Conservation (phyloP, 176 grass and related monocot genomes). For the Oryza rufipogon region DNA sequence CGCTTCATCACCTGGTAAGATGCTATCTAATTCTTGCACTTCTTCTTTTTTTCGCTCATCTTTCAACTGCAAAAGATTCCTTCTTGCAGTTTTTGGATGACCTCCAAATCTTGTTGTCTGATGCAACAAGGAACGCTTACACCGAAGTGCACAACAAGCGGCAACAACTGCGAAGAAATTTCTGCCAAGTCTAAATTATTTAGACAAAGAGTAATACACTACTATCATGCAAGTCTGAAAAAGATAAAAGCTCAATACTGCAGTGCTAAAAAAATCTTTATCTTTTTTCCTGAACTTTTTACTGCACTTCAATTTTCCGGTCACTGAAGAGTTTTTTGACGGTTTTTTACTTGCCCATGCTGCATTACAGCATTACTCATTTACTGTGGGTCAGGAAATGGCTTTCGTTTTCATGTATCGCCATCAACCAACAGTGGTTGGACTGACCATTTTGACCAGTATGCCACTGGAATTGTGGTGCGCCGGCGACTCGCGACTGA, state of each 20-base stretch:
- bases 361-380: slow-evolving; percentile 4
- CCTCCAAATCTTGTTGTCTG: slow-evolving; percentile 8
- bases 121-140: background rate
- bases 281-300: background rate
- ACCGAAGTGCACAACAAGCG: background rate
- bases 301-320: background rate
- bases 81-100: slow-evolving; percentile 31
- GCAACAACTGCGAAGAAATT: background rate
- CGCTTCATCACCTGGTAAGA: background rate
- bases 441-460: slow-evolving; percentile 49
- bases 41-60: background rate
- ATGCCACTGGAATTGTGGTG: slow-evolving; percentile 16
- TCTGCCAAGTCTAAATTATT: background rate
- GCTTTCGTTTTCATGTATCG: slow-evolving; percentile 37
- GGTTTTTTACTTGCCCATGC: background rate
- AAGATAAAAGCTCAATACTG: background rate
- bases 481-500: slow-evolving; percentile 37
- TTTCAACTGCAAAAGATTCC: background rate
- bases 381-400: slow-evolving; percentile 13
- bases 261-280: background rate
- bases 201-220: background rate
- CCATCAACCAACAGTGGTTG: slow-evolving; percentile 20
- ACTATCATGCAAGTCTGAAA: slow-evolving; percentile 17
- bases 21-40: slow-evolving; percentile 16
- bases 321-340: slow-evolving; percentile 4